phyloP scores from a whole-genome alignment of 441 rosid genomes.

The Aquilaria agallochum region DNA sequence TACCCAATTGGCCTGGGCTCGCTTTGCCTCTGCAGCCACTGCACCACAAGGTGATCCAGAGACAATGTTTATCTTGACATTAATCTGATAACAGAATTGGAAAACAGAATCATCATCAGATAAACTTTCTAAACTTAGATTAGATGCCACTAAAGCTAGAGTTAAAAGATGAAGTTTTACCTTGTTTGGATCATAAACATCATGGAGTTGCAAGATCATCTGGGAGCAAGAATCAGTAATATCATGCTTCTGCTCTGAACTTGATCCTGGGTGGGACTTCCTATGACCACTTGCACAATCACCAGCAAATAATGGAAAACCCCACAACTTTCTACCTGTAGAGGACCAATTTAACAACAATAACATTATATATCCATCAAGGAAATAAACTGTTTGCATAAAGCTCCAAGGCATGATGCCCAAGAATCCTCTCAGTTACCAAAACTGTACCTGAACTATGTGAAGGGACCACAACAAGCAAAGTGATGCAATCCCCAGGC shows the following conservation, averaged over 20 bases:
- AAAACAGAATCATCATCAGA: conserved; percentile 19
- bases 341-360: conserved; percentile 12
- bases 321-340: conserved; percentile 84
- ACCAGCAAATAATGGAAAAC: conserved; percentile 81
- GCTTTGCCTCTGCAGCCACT: conserved; percentile 90
- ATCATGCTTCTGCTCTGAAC: conserved; percentile 66
- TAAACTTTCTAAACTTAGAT: neutral
- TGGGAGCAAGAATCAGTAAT: conserved; percentile 87
- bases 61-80: conserved; percentile 89
- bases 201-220: conserved; percentile 93
- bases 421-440: neutral
- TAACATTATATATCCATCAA: neutral
- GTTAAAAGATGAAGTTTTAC: conserved; percentile 21
- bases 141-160: too few species aligned
- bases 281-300: conserved; percentile 78
- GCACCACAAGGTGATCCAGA: conserved; percentile 84
- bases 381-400: too few species aligned
- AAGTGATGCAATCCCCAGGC: conserved; percentile 93
- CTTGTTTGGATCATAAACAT: conserved; percentile 96
- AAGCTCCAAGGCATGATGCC: neutral
- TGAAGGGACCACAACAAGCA: conserved; percentile 87
- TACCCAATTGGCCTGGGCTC: conserved; percentile 84
- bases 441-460: conserved; percentile 53
- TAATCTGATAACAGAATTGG: conserved; percentile 47
- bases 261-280: conserved; percentile 55